Base-by-base conservation (phyloP, 768 basidiomycete genomes). In the Psilocybe tampanensis region DNA sequence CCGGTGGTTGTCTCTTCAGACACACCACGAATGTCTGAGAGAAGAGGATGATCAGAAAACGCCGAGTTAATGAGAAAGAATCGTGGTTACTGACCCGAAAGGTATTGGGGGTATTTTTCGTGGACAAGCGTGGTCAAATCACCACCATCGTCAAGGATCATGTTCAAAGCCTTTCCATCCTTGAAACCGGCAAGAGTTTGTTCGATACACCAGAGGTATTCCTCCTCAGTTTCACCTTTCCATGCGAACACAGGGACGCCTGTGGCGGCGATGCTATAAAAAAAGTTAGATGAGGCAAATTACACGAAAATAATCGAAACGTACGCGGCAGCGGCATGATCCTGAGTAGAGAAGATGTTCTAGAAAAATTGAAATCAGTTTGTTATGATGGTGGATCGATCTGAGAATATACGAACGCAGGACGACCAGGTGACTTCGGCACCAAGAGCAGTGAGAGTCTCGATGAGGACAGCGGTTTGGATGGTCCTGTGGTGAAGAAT, bases 341-440 rank as follows among this genome's bases (percentile, higher is more conserved):
- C 97, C 77, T 99, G 97, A 50, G 97, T 99, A 48, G 97, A 98
- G 80, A 96, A 99, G 73, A 99, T 99, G 81, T 99, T 97, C 93
- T 94, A 34, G 15, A 56, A 18, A 7, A 36, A 22, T 9, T 23
- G 4, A 42, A 21, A 15, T 49, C 39, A 68, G 26, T 33, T 33
- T 32, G 54, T 8, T 18, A 29, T 26, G 36, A 44, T 48, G 36
- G 52, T 44, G 55, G 11, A 18, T 22, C 15, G 29, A 47, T 33
- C n/a, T n/a, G n/a, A n/a, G 13, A 8, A 13, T 17, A 32, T 36
- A 80, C 90, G 43, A 73, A 94, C 92, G 76, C 95, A 97, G 64
- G 95, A 98, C 22, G 97, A 98, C 97, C 97, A 99, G 64, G 96
- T 85, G 53, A 99, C 96, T 72, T 98, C 90, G 59, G 97, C 97